phyloP scores from a whole-genome alignment of 108 stramenopile species.

The Fragilariopsis cylindrus region DNA sequence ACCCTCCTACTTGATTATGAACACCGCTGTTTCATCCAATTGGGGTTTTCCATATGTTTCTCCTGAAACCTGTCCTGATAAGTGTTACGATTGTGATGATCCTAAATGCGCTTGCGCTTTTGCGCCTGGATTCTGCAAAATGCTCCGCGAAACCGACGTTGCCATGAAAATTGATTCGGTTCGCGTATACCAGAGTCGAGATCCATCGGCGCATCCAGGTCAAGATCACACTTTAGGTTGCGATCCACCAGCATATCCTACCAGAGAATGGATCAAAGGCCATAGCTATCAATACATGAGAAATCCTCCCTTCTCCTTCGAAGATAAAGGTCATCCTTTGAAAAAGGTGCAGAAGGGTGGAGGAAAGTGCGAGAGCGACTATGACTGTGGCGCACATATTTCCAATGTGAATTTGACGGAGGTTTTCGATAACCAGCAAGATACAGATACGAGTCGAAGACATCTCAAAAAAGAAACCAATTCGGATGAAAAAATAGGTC shows the following conservation, averaged over 20 bases:
- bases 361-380: constrained; percentile 65
- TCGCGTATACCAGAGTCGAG: constrained; percentile 85
- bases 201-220: constrained; percentile 69
- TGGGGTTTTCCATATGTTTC: constrained; percentile 93
- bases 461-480: not conserved
- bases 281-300: constrained; percentile 83
- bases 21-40: constrained; percentile 89
- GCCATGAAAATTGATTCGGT: constrained; percentile 84
- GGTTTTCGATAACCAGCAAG: constrained; percentile 11
- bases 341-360: constrained; percentile 73
- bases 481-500: constrained; percentile 13
- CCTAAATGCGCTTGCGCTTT: constrained; percentile 86
- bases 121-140: constrained; percentile 85
- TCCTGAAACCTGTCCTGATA: constrained; percentile 78
- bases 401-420: constrained; percentile 34
- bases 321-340: constrained; percentile 67
- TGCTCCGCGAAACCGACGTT: constrained; percentile 77
- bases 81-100: constrained; percentile 89
- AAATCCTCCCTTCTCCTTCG: constrained; percentile 69
- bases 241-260: constrained; percentile 84
- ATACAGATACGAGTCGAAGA: not conserved
- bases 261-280: constrained; percentile 87
- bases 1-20: constrained; percentile 91
- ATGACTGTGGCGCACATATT: constrained; percentile 74
- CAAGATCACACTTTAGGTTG: constrained; percentile 82